Percentiles rank a stretch among this genome's conserved stretches.
These are phyloP conservation scores for Boletus tylopilopsis DNA, from an alignment of 768 basidiomycete species.

Conservation along the genomic window DNA sequence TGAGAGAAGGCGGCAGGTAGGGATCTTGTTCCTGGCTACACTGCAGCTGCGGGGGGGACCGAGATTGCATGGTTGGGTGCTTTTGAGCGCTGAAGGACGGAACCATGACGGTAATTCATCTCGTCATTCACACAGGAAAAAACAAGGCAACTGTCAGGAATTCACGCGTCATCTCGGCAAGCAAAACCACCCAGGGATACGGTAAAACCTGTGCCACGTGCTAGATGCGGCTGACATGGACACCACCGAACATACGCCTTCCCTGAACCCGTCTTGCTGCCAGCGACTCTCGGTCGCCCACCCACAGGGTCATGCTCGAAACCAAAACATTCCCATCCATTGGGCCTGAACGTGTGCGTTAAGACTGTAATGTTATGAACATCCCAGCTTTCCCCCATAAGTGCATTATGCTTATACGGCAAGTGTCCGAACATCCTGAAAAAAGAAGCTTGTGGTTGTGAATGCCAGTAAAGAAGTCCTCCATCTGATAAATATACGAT, in stretches of 20 bases:
- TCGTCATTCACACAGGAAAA: constrained; percentile 28
- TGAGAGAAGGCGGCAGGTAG: constrained; percentile 12
- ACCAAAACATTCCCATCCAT: background rate
- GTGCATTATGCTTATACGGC: background rate
- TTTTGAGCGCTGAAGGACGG: constrained; percentile 24
- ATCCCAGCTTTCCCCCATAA: background rate
- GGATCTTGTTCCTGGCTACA: constrained; percentile 13
- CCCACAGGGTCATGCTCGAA: constrained; percentile 5
- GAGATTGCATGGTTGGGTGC: constrained; percentile 2
- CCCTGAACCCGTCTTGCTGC: no score
- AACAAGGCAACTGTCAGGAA: constrained; percentile 19
- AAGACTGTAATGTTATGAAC: no score
- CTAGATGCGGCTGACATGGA: background rate
- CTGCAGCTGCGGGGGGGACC: background rate
- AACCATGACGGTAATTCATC: constrained; percentile 21
- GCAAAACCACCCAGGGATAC: background rate
- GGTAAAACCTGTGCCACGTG: constrained; percentile 25
- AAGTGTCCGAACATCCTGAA: background rate
- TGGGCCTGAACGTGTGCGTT: no score
- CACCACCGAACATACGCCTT: no score
- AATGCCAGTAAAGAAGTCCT: constrained; percentile 15
- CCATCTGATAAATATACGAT: constrained; percentile 15
- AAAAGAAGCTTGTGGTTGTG: constrained; percentile 11
- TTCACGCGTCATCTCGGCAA: constrained; percentile 24
- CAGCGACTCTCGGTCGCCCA: background rate